These are phyloP conservation scores for Ceratocystis cubensis DNA, from an alignment of 2,329 filamentous ascomycete genomes.

Conservation along the genomic window DNA sequence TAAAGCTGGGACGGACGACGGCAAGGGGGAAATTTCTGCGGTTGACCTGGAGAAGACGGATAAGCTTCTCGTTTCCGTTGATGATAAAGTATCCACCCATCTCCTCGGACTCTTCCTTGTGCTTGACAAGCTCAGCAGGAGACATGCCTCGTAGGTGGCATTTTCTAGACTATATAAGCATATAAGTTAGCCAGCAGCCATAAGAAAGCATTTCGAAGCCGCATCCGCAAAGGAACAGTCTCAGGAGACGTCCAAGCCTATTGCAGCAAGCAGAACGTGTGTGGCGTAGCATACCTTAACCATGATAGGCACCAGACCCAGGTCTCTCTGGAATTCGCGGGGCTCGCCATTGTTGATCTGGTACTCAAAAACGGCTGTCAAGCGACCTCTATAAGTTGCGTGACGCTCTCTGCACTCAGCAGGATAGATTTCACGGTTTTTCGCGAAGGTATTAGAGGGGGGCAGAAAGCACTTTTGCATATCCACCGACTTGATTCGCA, in stretches of 20 bases:
- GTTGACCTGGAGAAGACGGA: constrained; percentile 81
- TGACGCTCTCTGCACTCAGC: constrained; percentile 92
- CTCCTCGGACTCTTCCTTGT: constrained; percentile 93
- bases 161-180: constrained; percentile 59
- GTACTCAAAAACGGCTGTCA: constrained; percentile 74
- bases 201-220: too few relatives aligned
- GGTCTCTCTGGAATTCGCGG: constrained; percentile 67
- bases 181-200: not conserved
- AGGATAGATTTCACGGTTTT: constrained; percentile 74
- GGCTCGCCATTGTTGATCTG: constrained; percentile 77
- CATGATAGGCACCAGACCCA: constrained; percentile 89
- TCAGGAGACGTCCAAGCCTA: too few relatives aligned
- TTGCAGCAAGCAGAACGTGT: too few relatives aligned
- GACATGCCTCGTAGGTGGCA: constrained; percentile 83
- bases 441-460: constrained; percentile 68
- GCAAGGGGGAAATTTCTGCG: constrained; percentile 91
- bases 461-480: constrained; percentile 74
- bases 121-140: constrained; percentile 67
- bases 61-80: constrained; percentile 94
- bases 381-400: constrained; percentile 75
- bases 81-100: constrained; percentile 94
- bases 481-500: constrained; percentile 69
- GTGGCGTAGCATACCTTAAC: constrained; percentile 51
- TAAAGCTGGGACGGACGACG: constrained; percentile 81
- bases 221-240: too few relatives aligned